Base-by-base conservation (phyloP, 345 rosid species). In the Citrus reticulata region DNA sequence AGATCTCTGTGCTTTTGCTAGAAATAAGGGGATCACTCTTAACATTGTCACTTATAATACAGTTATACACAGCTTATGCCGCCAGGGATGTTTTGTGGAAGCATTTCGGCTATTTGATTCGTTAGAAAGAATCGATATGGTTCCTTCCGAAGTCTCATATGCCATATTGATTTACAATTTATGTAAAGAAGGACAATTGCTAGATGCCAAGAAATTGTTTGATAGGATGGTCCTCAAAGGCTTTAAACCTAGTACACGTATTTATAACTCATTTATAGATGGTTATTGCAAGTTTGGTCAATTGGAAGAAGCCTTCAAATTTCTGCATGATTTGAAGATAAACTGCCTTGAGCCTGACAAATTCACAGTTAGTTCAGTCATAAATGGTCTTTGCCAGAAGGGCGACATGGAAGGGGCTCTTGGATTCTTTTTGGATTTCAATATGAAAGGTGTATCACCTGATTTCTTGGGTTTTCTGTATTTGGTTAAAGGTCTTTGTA, bases 401-500 rank as follows among this genome's bases (percentile, higher is more conserved):
- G 96, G 98, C 51, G 95, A 93, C 82, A 83, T 93, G 91, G 97
- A 93, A 82, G 91, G 89, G 78, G 99, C 97, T 72, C 92, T 90
- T 16, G 60, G 70, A 34, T 83, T 89, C 72, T 92, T 82, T 84
- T 75, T 73, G 22, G 89, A 93, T 80, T 85, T 87, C 86, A 89
- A 90, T 72, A 75, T 54, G 77, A 87, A 85, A 83, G 85, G 78
- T 61, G 35, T 84, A 73, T 83, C 88, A 59, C 91, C 98, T 20
- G 98, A 93, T 87, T 88, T 90, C 75, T 84, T 92, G 89, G 98
- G 98, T 35, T 93, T 89, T 81, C 73, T 91, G 78, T 78, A 80
- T 85, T 81, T 93, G 86, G 82, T 89, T 61, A 87, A 90, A 78
- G 99, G 99, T 54, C 89, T 95, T 25, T 85, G 82, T 85, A 86